Evolutionary conservation across 2,329 filamentous ascomycete genomes (phyloP), one percentile per base, ranked within the genome.

Genomic region (Penicillium freii): DNA sequence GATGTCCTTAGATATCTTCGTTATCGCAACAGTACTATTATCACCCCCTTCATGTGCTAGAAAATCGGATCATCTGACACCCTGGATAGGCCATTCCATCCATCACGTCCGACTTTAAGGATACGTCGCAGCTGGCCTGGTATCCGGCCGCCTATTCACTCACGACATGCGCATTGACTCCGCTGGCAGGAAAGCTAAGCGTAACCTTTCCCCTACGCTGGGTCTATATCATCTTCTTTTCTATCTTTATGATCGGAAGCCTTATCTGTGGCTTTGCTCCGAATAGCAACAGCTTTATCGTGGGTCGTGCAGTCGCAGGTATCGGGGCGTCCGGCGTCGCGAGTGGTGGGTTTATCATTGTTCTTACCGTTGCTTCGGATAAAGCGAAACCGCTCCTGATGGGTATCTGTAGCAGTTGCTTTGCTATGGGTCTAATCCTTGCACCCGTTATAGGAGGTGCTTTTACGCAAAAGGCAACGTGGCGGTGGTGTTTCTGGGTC

Each of bases 361-460:
- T 54, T 33, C 33, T 40, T 5, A 42, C 51, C 2, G 51, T 47
- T 19, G 9, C 51, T 23, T 42, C 42, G 4, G 33, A 39, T 2
- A 39, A 47, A 46, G 34, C 25, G 17, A 51, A 40, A 19, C 49
- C 54, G n/a, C n/a, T 53, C 5, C 27, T 59, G 1, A 29, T 56
- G 23, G 54, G 54, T 3, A 46, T 57, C 11, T 51, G 52, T 27
- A 48, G 40, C 48, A 52, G 42, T 38, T 48, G 40, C 33, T 56
- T 52, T 36, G 52, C 52, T 6, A 34, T 59, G 42, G 57, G 52
- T 10, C 25, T 47, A 8, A 52, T 59, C 23, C 40, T 59, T 10
- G 57, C 46, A 25, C 57, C 57, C 5, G 33, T 59, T 17, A 48
- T 59, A 8, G 57, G 57, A 11, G 57, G 57, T n/a, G 57, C 57